phyloP scores from a whole-genome alignment of 495 filamentous ascomycete genomes.

The Letharia columbiana region DNA sequence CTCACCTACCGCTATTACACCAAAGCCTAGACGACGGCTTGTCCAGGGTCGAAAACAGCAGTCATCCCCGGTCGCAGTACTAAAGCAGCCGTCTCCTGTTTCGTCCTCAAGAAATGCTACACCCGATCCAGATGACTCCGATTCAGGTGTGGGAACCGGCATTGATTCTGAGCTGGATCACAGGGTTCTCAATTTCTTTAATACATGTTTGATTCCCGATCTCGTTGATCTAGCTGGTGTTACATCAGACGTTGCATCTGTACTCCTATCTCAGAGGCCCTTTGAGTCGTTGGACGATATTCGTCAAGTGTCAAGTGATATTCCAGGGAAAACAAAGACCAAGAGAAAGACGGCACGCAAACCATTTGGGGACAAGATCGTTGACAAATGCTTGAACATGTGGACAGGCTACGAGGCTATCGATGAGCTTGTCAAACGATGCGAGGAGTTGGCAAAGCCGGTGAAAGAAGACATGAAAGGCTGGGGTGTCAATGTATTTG shows the following conservation, averaged over 20 bases:
- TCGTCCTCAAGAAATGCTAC: constrained; percentile 24
- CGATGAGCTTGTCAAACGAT: constrained; percentile 64
- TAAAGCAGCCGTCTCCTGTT: constrained; percentile 29
- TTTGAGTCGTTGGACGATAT: constrained; percentile 57
- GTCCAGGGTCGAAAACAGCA: constrained; percentile 47
- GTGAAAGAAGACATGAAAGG: constrained; percentile 59
- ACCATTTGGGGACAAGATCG: constrained; percentile 60
- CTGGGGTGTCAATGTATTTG: constrained; percentile 73
- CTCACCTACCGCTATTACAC: constrained; percentile 20
- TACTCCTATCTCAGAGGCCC: constrained; percentile 60
- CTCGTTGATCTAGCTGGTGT: constrained; percentile 70
- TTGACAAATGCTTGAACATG: constrained; percentile 64
- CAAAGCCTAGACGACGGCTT: constrained; percentile 45
- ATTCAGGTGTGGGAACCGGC: constrained; percentile 42
- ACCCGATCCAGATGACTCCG: constrained; percentile 45
- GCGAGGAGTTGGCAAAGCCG: constrained; percentile 59
- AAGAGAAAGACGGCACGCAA: constrained; percentile 44
- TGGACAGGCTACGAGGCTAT: constrained; percentile 68
- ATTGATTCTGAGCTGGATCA: constrained; percentile 39
- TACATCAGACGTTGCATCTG: constrained; percentile 54
- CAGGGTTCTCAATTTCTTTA: constrained; percentile 72
- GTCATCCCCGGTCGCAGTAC: constrained; percentile 38
- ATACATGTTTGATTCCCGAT: constrained; percentile 61
- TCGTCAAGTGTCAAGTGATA: constrained; percentile 47
- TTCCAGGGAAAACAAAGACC: constrained; percentile 25